phyloP scores from a whole-genome alignment of 805 yeast species.

The Wickerhamiella hasegawae region DNA sequence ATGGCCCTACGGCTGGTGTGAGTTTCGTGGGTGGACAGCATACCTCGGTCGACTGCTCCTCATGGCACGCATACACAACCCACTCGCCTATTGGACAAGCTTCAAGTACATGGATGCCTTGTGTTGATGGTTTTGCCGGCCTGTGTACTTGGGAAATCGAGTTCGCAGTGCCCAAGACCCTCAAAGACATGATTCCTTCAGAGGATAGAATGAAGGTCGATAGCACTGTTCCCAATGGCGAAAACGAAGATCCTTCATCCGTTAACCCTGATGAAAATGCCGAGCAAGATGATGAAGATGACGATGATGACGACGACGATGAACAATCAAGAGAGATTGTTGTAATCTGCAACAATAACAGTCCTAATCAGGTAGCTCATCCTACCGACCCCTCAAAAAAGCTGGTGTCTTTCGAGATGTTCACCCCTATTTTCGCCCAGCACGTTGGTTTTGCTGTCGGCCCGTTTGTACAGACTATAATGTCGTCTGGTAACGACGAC shows the following conservation, averaged over 20 bases:
- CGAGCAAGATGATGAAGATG: constrained; percentile 9
- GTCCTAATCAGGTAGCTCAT: constrained; percentile 45
- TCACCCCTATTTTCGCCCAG: constrained; percentile 81
- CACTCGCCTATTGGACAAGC: constrained; percentile 65
- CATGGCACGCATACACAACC: constrained; percentile 77
- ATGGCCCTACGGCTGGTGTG: constrained; percentile 58
- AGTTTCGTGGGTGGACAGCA: constrained; percentile 50
- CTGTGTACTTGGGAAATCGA: constrained; percentile 86
- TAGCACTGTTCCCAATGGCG: not conserved
- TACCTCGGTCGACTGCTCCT: constrained; percentile 25
- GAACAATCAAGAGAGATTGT: constrained; percentile 22
- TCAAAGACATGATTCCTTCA: constrained; percentile 48
- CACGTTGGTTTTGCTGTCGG: constrained; percentile 94
- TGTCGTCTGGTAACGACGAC: constrained; percentile 28
- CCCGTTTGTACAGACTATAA: constrained; percentile 51
- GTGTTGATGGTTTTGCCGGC: constrained; percentile 78
- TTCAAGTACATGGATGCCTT: constrained; percentile 96
- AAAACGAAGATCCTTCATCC: constrained; percentile 5
- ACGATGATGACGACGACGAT: constrained; percentile 17
- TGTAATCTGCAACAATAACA: constrained; percentile 29
- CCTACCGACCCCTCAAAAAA: constrained; percentile 62
- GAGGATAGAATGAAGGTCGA: constrained; percentile 9
- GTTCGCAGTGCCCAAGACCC: constrained; percentile 65
- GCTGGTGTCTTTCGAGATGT: constrained; percentile 51
- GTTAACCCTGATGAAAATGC: constrained; percentile 5